Base-by-base conservation (phyloP, 2,329 filamentous ascomycete genomes). In the Sporothrix variecibatus region DNA sequence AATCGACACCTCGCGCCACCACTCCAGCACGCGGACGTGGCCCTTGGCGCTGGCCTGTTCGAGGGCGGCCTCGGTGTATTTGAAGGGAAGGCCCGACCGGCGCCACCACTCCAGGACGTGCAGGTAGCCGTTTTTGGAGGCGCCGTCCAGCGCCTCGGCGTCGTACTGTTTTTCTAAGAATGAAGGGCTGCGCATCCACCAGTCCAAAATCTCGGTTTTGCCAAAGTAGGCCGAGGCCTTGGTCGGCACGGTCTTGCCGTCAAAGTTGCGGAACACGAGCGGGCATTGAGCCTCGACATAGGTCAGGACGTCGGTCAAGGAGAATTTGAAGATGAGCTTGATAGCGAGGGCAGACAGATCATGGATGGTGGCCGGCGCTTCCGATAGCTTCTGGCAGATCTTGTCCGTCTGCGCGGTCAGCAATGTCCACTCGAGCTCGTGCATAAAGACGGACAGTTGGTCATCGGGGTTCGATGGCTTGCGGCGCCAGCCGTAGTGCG, bases 311-410 rank as follows among this genome's bases (percentile, higher is more conserved):
- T 93, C 90, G 20, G 92, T 92, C 78, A 95, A 91, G 58, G 92
- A 93, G 81, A 98, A 98, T 77, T 96, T 94, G 84, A 98, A 94
- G 78, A 97, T 94, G 56, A 97, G 88, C 79, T 95, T 94, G 76
- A 96, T 93, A 51, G 93, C 93, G 1, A 97, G 86, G 2, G 92
- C 92, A 0, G 94, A 96, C 15, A 98, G 86, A 76, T 92, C 86
- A 76, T 85, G 85, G 77, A 94, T 92, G 34, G 89, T 89, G 46
- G 92, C 90, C 0, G 92, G 91, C 23, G 93, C 92, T 51, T 89
- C 83, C 7, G 92, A 89, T 56, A 97, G 87, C 78, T 93, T 91
- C 71, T 90, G 88, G 80, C 93, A 94, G 76, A 97, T 91, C 46
- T 91, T 89, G 0, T 87, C 82, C 6, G 93, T 88, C 49, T 90